Percentiles rank a stretch among this genome's conserved stretches.
Conservation (phyloP, 192 early-diverging fungal genomes). For the Rhizophagus sp. region DNA sequence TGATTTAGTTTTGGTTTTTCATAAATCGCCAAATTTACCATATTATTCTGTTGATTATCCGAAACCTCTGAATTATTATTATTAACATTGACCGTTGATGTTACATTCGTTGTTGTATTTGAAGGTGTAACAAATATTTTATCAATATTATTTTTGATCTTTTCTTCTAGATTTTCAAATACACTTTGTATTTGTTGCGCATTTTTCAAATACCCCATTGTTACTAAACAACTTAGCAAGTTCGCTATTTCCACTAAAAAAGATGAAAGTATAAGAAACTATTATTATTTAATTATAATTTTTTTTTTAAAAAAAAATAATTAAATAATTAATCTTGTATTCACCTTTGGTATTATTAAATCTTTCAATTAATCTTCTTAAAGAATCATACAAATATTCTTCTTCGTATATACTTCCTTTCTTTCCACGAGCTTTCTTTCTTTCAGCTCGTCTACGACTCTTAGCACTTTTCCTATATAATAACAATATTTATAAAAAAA, state of each 20-base stretch:
- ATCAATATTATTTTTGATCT: constrained; percentile 7
- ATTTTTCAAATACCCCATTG: constrained; percentile 1
- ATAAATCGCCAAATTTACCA: not conserved
- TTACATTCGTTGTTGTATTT: not conserved
- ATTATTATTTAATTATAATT: too few relatives aligned
- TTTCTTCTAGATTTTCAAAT: constrained; percentile 19
- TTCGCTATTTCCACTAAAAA: constrained; percentile 16
- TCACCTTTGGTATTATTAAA: constrained; percentile 57
- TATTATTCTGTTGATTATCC: not conserved
- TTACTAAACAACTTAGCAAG: not conserved
- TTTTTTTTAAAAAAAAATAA: too few relatives aligned
- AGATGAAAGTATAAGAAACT: not conserved
- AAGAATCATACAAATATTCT: constrained; percentile 79
- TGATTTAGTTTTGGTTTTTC: constrained; percentile 8
- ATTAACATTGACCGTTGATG: not conserved
- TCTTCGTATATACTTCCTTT: constrained; percentile 90
- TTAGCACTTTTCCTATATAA: constrained; percentile 65
- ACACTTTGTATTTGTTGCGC: constrained; percentile 12
- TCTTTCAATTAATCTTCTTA: constrained; percentile 60
- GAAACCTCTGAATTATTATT: not conserved
- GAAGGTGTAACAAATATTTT: not conserved
- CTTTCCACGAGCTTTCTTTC: constrained; percentile 83
- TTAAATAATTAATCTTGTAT: not conserved
- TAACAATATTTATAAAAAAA: not conserved
- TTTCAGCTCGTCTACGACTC: constrained; percentile 68